Evolutionary conservation across 2,329 filamentous ascomycete genomes (phyloP), one percentile per base, ranked within the genome.

Genomic region (Zymoseptoria ardabiliae): DNA sequence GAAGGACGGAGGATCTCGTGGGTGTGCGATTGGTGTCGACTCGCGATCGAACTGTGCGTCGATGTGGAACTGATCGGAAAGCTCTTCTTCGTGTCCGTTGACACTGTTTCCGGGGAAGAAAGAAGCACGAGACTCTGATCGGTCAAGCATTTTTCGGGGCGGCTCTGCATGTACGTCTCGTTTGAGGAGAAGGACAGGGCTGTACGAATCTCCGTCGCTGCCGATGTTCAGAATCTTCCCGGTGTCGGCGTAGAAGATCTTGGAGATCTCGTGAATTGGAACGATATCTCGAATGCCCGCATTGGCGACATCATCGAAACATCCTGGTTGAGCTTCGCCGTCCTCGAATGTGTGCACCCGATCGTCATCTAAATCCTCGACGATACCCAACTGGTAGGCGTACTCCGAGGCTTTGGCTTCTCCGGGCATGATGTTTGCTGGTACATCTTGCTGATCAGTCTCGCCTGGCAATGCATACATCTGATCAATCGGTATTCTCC

Each of bases 221-320:
- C 86, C 86, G 58, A 97, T 91, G 62, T 96, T 96, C 23, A 97
- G 79, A 9, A 97, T 90, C 66, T 90, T 90, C 19, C 91, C 91
- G 0, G 90, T 95, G 65, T 96, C 90, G 0, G 91, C 91, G 69
- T 96, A 97, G 74, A 96, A 96, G 30, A 96, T 90, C 70, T 95
- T 96, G 5, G 91, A 89, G 4, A 96, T 82, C 68, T 90, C 83
- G 69, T 90, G 85, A 20, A 90, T 82, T 1, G 87, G 87, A 17
- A 90, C 75, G 45, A 83, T 78, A 65, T 89, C 85, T 53, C 87
- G 78, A 25, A 89, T 82, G 1, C 87, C 87, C 13, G 87, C 87
- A 11, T 78, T 73, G 3, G 72, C 62, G 30, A 90, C 78, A 53
- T 83, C 85, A 63, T 87, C 85, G 63, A 82, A 89, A 0, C 77